phyloP scores from a whole-genome alignment of 441 rosid species.

The Adansonia gregorii region DNA sequence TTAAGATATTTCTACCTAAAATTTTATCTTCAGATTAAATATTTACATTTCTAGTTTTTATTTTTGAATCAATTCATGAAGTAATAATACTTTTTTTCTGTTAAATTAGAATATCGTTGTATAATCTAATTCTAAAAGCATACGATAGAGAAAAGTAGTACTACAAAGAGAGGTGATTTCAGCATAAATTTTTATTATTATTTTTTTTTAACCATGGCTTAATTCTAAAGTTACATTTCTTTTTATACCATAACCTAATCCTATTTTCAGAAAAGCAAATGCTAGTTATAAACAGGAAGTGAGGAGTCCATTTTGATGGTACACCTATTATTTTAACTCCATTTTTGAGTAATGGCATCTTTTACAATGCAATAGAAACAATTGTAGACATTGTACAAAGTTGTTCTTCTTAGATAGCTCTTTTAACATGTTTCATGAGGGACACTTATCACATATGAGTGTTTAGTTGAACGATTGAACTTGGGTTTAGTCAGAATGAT shows the following conservation, averaged over 20 bases:
- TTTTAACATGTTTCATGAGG: neutral
- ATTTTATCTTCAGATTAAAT: neutral
- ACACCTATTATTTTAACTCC: neutral
- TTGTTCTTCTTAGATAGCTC: neutral
- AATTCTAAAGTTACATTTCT: neutral
- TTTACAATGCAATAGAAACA: constrained; percentile 5
- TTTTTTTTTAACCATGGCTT: neutral
- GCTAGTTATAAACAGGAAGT: neutral
- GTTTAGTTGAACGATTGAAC: neutral
- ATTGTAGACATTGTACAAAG: neutral
- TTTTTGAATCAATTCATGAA: neutral
- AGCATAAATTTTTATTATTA: neutral
- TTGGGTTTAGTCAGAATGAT: neutral
- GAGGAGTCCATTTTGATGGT: neutral
- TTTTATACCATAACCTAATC: neutral
- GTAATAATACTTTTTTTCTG: neutral
- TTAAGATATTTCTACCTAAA: neutral
- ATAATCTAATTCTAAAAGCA: neutral
- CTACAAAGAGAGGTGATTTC: neutral
- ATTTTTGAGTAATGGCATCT: neutral
- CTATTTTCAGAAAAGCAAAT: constrained; percentile 13
- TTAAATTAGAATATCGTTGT: neutral
- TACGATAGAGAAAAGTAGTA: neutral
- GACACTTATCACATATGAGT: neutral
- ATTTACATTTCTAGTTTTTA: neutral